A percentile compares a stretch with the other conserved stretches of the same genome.
These are phyloP conservation scores for Nicotiana tomentosiformis DNA, from an alignment of 257 asterid species.

Conservation along the genomic window DNA sequence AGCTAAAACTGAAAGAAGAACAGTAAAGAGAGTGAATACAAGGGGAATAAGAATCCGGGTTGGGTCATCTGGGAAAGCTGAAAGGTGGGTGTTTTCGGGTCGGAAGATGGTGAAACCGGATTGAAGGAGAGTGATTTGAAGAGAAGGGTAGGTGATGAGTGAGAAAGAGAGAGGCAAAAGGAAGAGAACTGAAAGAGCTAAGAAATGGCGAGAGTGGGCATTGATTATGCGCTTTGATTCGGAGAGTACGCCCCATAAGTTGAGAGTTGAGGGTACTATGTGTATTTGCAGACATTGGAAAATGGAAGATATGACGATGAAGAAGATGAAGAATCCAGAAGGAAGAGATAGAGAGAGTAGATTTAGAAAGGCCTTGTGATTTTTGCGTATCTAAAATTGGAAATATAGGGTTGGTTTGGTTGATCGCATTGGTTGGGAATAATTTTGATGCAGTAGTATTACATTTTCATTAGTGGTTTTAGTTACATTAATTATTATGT, in stretches of 20 bases:
- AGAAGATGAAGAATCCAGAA: too few relatives aligned
- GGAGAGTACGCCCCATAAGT: slow-evolving; percentile 43
- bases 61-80: slow-evolving; percentile 25
- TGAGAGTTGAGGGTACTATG: slow-evolving; percentile 39
- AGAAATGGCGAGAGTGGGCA: slow-evolving; percentile 54
- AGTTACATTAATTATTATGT: too few relatives aligned
- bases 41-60: slow-evolving; percentile 7
- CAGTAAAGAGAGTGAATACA: slow-evolving; percentile 15
- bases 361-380: neutral
- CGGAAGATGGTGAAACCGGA: slow-evolving; percentile 22
- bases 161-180: slow-evolving; percentile 56
- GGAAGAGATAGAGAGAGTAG: too few relatives aligned
- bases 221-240: slow-evolving; percentile 49
- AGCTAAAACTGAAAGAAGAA: slow-evolving; percentile 30
- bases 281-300: neutral
- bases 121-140: slow-evolving; percentile 17
- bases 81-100: neutral
- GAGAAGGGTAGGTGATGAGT: slow-evolving; percentile 34
- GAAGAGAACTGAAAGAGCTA: slow-evolving; percentile 51
- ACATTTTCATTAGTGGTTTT: too few relatives aligned
- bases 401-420: neutral
- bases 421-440: neutral
- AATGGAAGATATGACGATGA: too few relatives aligned
- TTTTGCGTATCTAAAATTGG: neutral
- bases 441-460: neutral